A percentile compares a stretch with the other conserved stretches of the same genome.
These are phyloP conservation scores for Citrus trifoliata DNA, from an alignment of 345 rosid species.

Conservation along the genomic window DNA sequence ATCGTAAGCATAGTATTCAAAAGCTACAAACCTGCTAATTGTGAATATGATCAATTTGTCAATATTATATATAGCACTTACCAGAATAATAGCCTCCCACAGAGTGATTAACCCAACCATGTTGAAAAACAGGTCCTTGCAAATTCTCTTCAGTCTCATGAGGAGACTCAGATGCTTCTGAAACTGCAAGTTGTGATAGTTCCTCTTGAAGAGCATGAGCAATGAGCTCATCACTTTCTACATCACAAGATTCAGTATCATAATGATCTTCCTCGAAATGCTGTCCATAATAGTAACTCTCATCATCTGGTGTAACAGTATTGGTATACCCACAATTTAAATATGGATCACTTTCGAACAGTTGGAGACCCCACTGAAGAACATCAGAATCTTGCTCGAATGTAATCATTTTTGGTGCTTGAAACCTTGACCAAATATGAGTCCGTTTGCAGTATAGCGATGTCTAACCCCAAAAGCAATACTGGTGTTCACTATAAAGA, in stretches of 20 bases:
- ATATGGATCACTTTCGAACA: conserved; percentile 53
- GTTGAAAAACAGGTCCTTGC: conserved; percentile 28
- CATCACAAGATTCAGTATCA: conserved; percentile 24
- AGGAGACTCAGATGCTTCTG: conserved; percentile 34
- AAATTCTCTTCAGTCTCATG: conserved; percentile 26
- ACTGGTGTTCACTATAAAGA: background rate
- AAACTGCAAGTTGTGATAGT: conserved; percentile 55
- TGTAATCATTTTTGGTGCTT: conserved; percentile 29
- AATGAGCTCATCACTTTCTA: conserved; percentile 52
- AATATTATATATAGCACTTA: conserved; percentile 16
- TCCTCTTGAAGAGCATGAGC: conserved; percentile 67
- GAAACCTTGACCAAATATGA: background rate
- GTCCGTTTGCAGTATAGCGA: background rate
- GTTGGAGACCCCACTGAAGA: conserved; percentile 55
- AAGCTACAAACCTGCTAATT: background rate
- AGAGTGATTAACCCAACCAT: conserved; percentile 39
- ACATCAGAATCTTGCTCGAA: conserved; percentile 62
- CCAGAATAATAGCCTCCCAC: conserved; percentile 41
- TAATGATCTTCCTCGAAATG: conserved; percentile 39
- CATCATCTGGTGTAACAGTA: conserved; percentile 28
- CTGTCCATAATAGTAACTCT: conserved; percentile 35
- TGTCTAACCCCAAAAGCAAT: background rate
- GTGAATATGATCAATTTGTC: background rate
- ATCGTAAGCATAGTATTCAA: background rate
- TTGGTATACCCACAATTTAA: conserved; percentile 35